Evolutionary conservation across 331 rosid species (phyloP).

Genomic region (Pyrus hybrid): DNA sequence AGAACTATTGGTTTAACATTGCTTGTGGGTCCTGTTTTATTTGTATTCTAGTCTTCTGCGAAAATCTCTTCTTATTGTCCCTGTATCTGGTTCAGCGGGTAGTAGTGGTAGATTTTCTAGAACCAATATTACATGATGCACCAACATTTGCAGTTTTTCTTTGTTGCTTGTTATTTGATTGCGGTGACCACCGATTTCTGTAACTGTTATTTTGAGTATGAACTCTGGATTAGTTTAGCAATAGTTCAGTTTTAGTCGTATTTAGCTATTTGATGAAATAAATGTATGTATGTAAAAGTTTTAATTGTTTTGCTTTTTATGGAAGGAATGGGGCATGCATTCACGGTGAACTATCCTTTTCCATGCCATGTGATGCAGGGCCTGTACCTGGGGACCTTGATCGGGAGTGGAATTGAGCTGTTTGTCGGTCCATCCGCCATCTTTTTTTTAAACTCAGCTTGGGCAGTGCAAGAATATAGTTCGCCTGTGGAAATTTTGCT

Average conservation of each 20-base stretch:
- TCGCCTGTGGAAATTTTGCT: conserved; percentile 23
- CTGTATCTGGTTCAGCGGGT: neutral
- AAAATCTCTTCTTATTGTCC: neutral
- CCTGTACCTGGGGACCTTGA: conserved; percentile 98
- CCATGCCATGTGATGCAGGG: conserved; percentile 43
- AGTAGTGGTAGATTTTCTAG: neutral
- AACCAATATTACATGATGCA: neutral
- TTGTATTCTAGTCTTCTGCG: neutral
- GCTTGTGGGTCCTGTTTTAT: neutral
- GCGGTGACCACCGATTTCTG: neutral
- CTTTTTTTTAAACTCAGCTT: neutral
- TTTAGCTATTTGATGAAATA: neutral
- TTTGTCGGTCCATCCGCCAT: neutral
- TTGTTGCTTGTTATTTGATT: neutral
- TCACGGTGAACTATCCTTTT: conserved; percentile 1
- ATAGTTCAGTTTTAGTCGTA: neutral
- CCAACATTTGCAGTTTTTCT: neutral
- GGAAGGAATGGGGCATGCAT: neutral
- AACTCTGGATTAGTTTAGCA: neutral
- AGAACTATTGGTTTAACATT: neutral
- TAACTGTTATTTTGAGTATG: neutral
- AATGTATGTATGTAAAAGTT: neutral
- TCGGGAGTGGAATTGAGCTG: conserved; percentile 8
- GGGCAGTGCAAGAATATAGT: conserved; percentile 24
- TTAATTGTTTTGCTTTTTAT: neutral